Base-by-base conservation (phyloP, 2,329 filamentous ascomycete species). In the Botryosphaeria dothidea region DNA sequence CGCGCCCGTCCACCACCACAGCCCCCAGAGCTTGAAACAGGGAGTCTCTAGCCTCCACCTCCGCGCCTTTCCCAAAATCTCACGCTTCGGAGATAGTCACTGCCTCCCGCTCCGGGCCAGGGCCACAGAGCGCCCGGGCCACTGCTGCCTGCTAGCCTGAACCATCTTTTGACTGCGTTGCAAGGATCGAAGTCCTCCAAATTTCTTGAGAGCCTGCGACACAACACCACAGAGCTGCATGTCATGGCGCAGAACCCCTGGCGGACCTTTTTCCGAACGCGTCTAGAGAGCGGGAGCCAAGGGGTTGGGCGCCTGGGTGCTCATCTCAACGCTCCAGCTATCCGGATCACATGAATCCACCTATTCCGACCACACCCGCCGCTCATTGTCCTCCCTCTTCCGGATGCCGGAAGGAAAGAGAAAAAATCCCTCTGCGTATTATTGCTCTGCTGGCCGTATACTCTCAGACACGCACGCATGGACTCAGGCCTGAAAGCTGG, bases 141-240 rank as follows among this genome's bases (percentile, higher is more conserved):
- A 41, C 17, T 31, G 34, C 29, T 45, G 38, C 29, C 56, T 46
- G 56, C 56, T 60, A 60, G 56, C 56, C 41, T 31, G 52, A 57
- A 57, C 52, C 52, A 29, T 43, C 36, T 25, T 19, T 57, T 9
- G 52, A 43, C 52, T 17, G 23, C 52, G 21, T 34, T 5, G 38
- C 56, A 31, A 60, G 56, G 56, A 60, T 60, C 19, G 5, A 43
- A 60, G 56, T 60, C 56, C 56, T 60, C 56, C 56, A 46, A 60
- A 60, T 60, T 41, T 60, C 56, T 45, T 29, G 23, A 11, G 38
- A 21, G 56, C 56, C 17, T 46, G 56, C 56, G 56, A 60, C 56
- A 60, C 25, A 60, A 60, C 56, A 60, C 56, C 56, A 60, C 31
- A 58, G n/a, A 41, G 21, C 54, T 45, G 54, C 54, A 45, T 58